phyloP scores from a whole-genome alignment of 306 rosid genomes.

The Cucurbita moschata region DNA sequence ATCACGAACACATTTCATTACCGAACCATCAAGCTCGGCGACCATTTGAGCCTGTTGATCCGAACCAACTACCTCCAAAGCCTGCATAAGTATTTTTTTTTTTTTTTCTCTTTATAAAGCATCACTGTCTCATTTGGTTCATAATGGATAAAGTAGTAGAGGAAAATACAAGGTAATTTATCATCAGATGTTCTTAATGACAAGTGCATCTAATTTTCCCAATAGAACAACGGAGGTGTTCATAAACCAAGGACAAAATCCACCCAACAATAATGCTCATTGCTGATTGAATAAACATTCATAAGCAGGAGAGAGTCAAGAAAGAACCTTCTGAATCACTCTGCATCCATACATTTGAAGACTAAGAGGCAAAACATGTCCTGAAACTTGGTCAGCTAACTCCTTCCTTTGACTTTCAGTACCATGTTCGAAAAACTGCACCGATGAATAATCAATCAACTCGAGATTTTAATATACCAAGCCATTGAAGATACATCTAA shows the following conservation, averaged over 20 bases:
- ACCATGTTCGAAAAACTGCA: constrained; percentile 95
- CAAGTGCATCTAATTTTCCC: not conserved
- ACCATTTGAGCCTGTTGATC: constrained; percentile 84
- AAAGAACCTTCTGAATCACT: constrained; percentile 90
- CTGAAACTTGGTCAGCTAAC: constrained; percentile 59
- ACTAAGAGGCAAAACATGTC: constrained; percentile 86
- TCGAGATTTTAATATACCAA: not conserved
- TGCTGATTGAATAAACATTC: not conserved
- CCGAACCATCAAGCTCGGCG: constrained; percentile 69
- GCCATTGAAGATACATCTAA: constrained; percentile 10
- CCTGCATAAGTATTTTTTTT: constrained; percentile 26
- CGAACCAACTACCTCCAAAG: constrained; percentile 71
- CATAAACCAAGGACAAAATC: not conserved
- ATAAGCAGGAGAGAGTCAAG: constrained; percentile 1
- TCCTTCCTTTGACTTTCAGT: constrained; percentile 72
- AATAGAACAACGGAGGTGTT: not conserved
- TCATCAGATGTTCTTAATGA: not conserved
- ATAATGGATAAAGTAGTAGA: not conserved
- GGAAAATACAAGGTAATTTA: not conserved
- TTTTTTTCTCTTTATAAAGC: not conserved
- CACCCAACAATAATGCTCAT: not conserved
- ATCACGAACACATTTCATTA: constrained; percentile 89
- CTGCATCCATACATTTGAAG: constrained; percentile 99
- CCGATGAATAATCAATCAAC: constrained; percentile 13
- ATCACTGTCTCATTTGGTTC: not conserved